Conservation (phyloP, 2,329 filamentous ascomycete species). For the Aureobasidium sp. region DNA sequence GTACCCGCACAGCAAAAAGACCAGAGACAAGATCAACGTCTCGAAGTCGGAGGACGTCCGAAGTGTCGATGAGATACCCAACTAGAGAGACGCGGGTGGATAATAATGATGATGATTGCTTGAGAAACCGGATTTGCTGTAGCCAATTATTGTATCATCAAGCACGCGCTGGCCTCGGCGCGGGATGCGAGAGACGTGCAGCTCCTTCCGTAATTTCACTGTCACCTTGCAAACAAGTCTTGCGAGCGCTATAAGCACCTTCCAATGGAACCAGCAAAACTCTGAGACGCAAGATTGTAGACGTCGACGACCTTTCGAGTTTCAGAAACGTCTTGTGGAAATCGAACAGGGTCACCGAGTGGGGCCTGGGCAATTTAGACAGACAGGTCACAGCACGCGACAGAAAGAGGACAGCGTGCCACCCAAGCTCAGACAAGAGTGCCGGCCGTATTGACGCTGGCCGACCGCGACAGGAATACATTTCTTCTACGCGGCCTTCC, state of each 20-base stretch:
- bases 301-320: background rate
- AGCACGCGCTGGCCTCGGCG: slow-evolving; percentile 4
- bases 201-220: background rate
- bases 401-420: slow-evolving; percentile 7
- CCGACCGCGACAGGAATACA: background rate
- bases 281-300: background rate
- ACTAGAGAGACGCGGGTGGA: background rate
- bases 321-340: background rate
- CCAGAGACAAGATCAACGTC: slow-evolving; percentile 24
- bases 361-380: background rate
- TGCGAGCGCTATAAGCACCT: background rate
- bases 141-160: slow-evolving; percentile 3
- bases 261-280: background rate
- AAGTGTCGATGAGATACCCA: slow-evolving; percentile 24
- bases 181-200: background rate
- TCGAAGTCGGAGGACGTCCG: slow-evolving; percentile 17
- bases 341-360: background rate
- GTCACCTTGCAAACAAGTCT: background rate
- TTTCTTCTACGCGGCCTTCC: background rate
- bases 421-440: background rate
- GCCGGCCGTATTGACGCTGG: background rate
- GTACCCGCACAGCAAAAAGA: slow-evolving; percentile 26
- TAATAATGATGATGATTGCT: background rate
- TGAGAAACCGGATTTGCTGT: background rate
- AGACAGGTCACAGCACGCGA: background rate